phyloP scores from a whole-genome alignment of 2,329 filamentous ascomycete genomes.

The Daldinia sp. region DNA sequence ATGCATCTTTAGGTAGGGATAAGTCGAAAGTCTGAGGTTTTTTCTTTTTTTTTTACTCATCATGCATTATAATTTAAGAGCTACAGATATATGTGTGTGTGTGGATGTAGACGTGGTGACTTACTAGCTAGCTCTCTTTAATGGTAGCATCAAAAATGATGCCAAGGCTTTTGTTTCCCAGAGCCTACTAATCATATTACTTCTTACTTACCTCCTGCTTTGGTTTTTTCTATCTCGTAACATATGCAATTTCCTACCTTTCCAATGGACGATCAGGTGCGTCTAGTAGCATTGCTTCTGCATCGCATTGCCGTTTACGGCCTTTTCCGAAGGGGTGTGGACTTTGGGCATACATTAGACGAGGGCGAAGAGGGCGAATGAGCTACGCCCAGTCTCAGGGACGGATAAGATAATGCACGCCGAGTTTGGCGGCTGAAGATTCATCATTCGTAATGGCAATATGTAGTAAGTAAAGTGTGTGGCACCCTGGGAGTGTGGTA shows the following conservation, averaged over 20 bases:
- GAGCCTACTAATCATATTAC: slow-evolving; percentile 9
- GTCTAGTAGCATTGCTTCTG: neutral
- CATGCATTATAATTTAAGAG: neutral
- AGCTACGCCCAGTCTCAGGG: slow-evolving; percentile 7
- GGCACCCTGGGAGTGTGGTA: too few species aligned
- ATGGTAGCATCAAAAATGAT: neutral
- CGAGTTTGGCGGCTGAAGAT: slow-evolving; percentile 2
- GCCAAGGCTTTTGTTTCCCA: slow-evolving; percentile 23
- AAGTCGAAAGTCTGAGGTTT: neutral
- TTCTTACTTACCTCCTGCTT: slow-evolving; percentile 1
- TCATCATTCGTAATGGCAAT: slow-evolving; percentile 9
- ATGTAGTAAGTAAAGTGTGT: slow-evolving; percentile 38
- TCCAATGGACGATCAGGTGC: neutral
- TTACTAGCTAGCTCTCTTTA: neutral
- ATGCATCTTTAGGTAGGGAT: too few species aligned
- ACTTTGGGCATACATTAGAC: slow-evolving; percentile 7
- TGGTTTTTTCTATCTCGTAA: slow-evolving; percentile 27
- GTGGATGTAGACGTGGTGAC: neutral
- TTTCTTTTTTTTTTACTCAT: neutral
- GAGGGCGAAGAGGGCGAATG: slow-evolving; percentile 7
- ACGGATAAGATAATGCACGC: slow-evolving; percentile 21
- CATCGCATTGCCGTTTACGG: slow-evolving; percentile 17
- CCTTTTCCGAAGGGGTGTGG: slow-evolving; percentile 10
- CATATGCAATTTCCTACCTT: neutral
- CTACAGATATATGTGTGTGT: too few species aligned